phyloP scores from a whole-genome alignment of 129 eudicot species.

The Apium graveolens region DNA sequence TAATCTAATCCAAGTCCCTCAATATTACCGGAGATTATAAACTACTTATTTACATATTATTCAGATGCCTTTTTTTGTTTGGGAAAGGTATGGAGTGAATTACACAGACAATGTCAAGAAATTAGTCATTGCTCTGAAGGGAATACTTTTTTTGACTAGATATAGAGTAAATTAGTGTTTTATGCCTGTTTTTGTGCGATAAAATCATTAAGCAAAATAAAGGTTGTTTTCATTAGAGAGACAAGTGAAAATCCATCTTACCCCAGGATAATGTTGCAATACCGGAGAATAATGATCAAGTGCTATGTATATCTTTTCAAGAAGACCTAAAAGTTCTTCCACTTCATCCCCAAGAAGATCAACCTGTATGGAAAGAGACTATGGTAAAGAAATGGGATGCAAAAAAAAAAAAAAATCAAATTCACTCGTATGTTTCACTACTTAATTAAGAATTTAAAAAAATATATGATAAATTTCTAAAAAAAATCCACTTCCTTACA shows the following conservation, averaged over 20 bases:
- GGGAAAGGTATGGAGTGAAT: not conserved
- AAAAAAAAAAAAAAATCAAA: too few species aligned
- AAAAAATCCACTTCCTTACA: not conserved
- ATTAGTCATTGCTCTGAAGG: not conserved
- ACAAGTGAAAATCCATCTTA: conserved; percentile 29
- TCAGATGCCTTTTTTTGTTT: not conserved
- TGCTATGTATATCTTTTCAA: conserved; percentile 80
- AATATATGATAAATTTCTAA: not conserved
- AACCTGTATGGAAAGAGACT: conserved; percentile 47
- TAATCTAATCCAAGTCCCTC: not conserved
- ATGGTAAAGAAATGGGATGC: conserved; percentile 7
- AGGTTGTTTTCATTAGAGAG: not conserved
- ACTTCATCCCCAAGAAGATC: conserved; percentile 98
- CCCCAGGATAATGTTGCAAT: conserved; percentile 94
- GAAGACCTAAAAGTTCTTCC: conserved; percentile 59
- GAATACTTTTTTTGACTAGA: not conserved
- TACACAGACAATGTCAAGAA: not conserved
- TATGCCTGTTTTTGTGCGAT: not conserved
- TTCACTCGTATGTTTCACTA: not conserved
- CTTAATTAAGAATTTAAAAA: not conserved
- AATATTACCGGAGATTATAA: not conserved
- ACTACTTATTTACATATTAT: too few species aligned
- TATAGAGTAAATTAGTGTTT: not conserved
- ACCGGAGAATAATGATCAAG: conserved; percentile 93
- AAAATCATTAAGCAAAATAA: too few species aligned